Evolutionary conservation across 768 basidiomycete genomes (phyloP).

Genomic region (Tylopilus rubrobrunneus): DNA sequence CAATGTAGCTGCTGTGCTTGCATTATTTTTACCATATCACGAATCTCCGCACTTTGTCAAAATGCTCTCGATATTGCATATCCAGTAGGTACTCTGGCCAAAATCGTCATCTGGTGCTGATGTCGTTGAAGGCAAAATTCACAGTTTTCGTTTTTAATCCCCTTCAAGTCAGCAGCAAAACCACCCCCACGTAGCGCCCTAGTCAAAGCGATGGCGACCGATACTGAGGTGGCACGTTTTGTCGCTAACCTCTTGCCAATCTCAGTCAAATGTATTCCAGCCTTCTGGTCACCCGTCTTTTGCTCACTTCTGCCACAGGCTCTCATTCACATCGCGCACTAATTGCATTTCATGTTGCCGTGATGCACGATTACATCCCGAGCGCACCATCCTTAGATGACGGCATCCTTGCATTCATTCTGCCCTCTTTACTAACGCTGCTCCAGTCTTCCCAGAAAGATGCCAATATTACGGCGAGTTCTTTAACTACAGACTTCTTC

Average conservation of each 20-base stretch:
- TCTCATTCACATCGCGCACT: conserved; percentile 61
- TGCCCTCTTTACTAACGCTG: conserved; percentile 62
- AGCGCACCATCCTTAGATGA: conserved; percentile 56
- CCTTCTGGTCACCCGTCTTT: neutral
- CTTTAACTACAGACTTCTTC: neutral
- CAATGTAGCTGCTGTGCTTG: conserved; percentile 73
- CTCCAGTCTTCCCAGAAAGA: conserved; percentile 50
- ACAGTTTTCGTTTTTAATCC: conserved; percentile 62
- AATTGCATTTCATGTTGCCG: conserved; percentile 77
- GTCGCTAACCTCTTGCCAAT: conserved; percentile 60
- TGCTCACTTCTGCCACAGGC: conserved; percentile 21
- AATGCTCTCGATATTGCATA: conserved; percentile 81
- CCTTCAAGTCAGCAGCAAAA: conserved; percentile 75
- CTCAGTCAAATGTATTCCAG: conserved; percentile 41
- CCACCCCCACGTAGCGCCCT: conserved; percentile 69
- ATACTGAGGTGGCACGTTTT: conserved; percentile 69
- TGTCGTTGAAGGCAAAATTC: conserved; percentile 48
- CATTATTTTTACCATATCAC: conserved; percentile 91
- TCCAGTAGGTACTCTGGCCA: conserved; percentile 46
- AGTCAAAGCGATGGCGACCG: conserved; percentile 72
- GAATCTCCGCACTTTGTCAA: conserved; percentile 93
- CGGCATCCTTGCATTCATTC: conserved; percentile 57
- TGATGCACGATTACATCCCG: conserved; percentile 75
- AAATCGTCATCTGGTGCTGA: neutral
- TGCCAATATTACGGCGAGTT: conserved; percentile 44